A percentile compares a stretch with the other conserved stretches of the same genome.
Evolutionary conservation across 75 land plant species (phyloP).

Genomic region (Larix kaempferi): DNA sequence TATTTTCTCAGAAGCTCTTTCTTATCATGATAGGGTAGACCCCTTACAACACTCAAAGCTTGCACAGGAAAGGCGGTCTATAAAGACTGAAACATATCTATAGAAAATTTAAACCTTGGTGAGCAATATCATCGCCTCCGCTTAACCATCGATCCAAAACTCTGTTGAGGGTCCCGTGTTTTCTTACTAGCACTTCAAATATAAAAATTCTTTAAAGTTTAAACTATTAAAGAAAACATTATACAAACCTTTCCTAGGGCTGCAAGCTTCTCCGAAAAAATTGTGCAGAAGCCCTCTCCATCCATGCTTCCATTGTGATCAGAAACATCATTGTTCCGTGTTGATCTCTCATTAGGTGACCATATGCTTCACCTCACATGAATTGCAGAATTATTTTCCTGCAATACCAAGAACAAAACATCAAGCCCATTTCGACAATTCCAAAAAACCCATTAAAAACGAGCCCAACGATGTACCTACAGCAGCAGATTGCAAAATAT

Average conservation of each 20-base stretch:
- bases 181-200: background rate
- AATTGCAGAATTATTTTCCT: background rate
- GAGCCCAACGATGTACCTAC: background rate
- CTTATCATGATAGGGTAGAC: too few species aligned
- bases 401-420: background rate
- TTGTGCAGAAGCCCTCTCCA: background rate
- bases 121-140: background rate
- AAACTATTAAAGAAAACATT: background rate
- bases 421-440: background rate
- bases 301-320: background rate
- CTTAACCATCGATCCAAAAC: background rate
- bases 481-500: background rate
- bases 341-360: background rate
- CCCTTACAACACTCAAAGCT: background rate
- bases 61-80: background rate
- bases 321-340: background rate
- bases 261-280: background rate
- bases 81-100: background rate
- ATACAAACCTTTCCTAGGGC: slow-evolving; percentile 2
- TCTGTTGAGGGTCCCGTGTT: background rate
- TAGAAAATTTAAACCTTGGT: background rate
- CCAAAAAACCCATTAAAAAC: background rate
- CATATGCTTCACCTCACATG: background rate
- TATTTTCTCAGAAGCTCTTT: too few species aligned
- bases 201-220: background rate